Percentiles rank a stretch among this genome's conserved stretches.
Evolutionary conservation across 2,329 filamentous ascomycete genomes (phyloP).

Genomic region (Tympanopsis confertula): DNA sequence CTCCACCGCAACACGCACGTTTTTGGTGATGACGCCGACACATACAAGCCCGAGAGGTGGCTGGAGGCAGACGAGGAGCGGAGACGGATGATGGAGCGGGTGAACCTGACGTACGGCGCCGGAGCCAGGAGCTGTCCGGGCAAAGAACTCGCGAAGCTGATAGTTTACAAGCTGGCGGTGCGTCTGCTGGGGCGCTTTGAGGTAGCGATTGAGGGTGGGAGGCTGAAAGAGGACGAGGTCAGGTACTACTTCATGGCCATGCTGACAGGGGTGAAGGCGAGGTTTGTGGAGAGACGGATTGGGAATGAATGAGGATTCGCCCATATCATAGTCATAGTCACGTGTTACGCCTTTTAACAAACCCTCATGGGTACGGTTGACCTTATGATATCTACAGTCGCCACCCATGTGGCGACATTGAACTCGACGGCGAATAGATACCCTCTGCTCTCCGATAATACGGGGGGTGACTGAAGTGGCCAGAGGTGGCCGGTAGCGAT

Average conservation of each 20-base stretch:
- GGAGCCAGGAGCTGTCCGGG: constrained; percentile 38
- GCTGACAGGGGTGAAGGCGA: constrained; percentile 30
- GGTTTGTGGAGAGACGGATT: constrained; percentile 17
- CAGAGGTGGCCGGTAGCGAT: no score
- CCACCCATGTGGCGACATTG: no score
- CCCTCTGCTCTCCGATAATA: no score
- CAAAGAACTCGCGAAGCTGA: constrained; percentile 34
- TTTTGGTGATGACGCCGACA: neutral
- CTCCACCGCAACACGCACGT: neutral
- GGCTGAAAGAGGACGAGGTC: constrained; percentile 25
- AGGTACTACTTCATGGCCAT: constrained; percentile 39
- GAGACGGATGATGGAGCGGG: constrained; percentile 29
- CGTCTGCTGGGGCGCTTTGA: constrained; percentile 30
- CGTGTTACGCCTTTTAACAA: no score
- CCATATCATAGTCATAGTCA: no score
- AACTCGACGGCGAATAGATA: no score
- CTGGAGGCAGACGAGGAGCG: constrained; percentile 13
- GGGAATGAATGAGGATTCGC: no score
- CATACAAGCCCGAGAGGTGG: neutral
- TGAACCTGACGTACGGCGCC: constrained; percentile 38
- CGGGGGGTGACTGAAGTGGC: no score
- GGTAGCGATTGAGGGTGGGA: constrained; percentile 17
- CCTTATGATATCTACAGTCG: no score
- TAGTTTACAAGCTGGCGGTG: constrained; percentile 30
- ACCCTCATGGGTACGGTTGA: no score